A percentile compares a stretch with the other conserved stretches of the same genome.
Evolutionary conservation across 192 early-diverging fungal species (phyloP).

Genomic region (Coemansia sp.): DNA sequence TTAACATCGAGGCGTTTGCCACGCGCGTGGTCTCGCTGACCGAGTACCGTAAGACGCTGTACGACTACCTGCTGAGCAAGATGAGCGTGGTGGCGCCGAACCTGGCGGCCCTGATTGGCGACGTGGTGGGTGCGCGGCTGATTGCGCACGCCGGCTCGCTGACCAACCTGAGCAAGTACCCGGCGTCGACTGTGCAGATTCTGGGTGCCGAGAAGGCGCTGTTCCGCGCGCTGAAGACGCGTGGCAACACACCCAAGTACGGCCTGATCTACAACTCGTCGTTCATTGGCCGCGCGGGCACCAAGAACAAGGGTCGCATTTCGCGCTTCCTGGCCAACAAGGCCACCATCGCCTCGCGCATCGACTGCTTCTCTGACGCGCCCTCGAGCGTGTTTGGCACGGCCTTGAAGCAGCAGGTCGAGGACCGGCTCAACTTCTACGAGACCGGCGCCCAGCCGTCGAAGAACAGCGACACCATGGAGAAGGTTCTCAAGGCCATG

Average conservation of each 20-base stretch:
- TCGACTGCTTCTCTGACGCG: conserved; percentile 89
- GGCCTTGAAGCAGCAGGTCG: conserved; percentile 89
- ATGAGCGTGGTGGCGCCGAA: conserved; percentile 89
- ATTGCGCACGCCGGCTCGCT: conserved; percentile 96
- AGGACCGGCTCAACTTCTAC: conserved; percentile 93
- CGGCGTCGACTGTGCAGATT: conserved; percentile 97
- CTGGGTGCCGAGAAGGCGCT: conserved; percentile 99
- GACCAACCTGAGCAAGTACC: conserved; percentile 96
- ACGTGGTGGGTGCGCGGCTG: conserved; percentile 96
- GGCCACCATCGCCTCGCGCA: conserved; percentile 80
- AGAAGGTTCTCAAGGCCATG: conserved; percentile 67
- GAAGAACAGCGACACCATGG: conserved; percentile 94
- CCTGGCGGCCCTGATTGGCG: conserved; percentile 91
- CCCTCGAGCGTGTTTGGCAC: conserved; percentile 90
- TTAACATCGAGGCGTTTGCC: conserved; percentile 89
- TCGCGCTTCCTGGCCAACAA: conserved; percentile 92
- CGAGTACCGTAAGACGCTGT: conserved; percentile 92
- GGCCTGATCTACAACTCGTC: conserved; percentile 97
- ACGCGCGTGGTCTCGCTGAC: conserved; percentile 94
- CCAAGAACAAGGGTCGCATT: conserved; percentile 98
- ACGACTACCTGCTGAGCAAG: conserved; percentile 94
- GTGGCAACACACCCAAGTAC: conserved; percentile 98
- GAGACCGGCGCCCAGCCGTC: conserved; percentile 80
- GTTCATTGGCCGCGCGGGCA: conserved; percentile 90
- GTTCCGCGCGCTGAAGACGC: conserved; percentile 98